Evolutionary conservation across 371 early-diverging fungal genomes (phyloP).

Genomic region (Syncephalastrum sp.): DNA sequence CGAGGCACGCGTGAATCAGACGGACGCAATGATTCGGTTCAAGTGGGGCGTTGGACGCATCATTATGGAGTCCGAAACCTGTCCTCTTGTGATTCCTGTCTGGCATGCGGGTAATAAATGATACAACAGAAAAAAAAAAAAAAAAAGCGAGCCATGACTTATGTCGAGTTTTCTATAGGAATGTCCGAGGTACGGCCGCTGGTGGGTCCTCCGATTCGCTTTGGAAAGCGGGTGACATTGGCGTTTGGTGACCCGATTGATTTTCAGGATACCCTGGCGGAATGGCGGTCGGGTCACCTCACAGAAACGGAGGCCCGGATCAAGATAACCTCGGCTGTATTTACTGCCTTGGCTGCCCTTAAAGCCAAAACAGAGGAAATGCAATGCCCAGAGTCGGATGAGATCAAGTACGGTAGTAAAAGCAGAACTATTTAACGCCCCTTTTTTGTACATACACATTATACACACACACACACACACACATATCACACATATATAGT

Average conservation of each 20-base stretch:
- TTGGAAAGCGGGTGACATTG: conserved; percentile 47
- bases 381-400: neutral
- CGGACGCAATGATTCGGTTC: conserved; percentile 64
- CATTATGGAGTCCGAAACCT: conserved; percentile 69
- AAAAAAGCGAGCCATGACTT: neutral
- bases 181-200: conserved; percentile 56
- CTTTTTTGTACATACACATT: too few species aligned
- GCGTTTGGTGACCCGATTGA: conserved; percentile 73
- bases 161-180: conserved; percentile 15
- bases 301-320: conserved; percentile 60
- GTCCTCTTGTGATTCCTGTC: conserved; percentile 72
- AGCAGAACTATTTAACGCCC: too few species aligned
- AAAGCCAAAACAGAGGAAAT: conserved; percentile 22
- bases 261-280: conserved; percentile 54
- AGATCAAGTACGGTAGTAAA: too few species aligned
- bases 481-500: too few species aligned
- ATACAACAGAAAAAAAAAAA: too few species aligned
- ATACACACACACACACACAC: too few species aligned
- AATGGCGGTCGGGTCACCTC: conserved; percentile 51
- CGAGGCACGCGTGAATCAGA: conserved; percentile 78
- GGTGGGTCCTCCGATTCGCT: conserved; percentile 35
- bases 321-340: conserved; percentile 54
- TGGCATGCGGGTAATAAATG: conserved; percentile 55
- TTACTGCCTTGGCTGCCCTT: conserved; percentile 48
- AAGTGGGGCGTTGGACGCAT: conserved; percentile 89